Base-by-base conservation (phyloP, 116 monocot species). In the Cymodocea nodosa region DNA sequence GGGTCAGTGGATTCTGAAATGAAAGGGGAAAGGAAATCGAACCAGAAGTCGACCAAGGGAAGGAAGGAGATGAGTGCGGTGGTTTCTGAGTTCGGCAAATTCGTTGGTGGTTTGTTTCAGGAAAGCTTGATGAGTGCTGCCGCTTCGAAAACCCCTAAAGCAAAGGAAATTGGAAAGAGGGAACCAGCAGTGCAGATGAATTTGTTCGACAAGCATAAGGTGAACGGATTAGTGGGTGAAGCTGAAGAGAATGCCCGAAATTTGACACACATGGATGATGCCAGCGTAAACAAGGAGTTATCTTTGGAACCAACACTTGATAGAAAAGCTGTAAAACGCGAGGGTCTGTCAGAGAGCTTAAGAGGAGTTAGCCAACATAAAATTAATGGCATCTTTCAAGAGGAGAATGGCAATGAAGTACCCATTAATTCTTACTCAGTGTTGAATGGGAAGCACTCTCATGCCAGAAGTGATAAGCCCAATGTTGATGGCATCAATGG, bases 21-120 rank as follows among this genome's bases (percentile, higher is more conserved):
- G 16, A 68, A 74, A 37, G 62, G 57, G 2, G 66, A 35, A 23
- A 83, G 62, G 82, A 86, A 77, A 59, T 59, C 36, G 17, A 84
- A 73, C 60, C 49, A 59, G 48, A 94, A 83, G 51, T 35, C 66
- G n/a, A 62, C 60, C 63, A 80, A 66, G 71, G 84, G 76, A 74
- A 83, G 66, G 52, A 74, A 56, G 58, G 80, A 80, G 36, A 54
- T 72, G 12, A 69, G 68, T 23, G 16, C 50, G 4, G 52, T 68
- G 35, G 77, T 65, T 50, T 37, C 60, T 61, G 82, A 85, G 71
- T 62, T 87, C 51, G 37, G 81, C 0, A 64, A 73, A 56, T 86
- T 76, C 66, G 30, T 89, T 23, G 69, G 64, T 11, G 55, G 66
- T 16, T 60, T 84, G 35, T 58, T 86, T 68, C 55, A 71, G 35